Evolutionary conservation across 768 basidiomycete species (phyloP).

Genomic region (Panaeolus papilionaceus): DNA sequence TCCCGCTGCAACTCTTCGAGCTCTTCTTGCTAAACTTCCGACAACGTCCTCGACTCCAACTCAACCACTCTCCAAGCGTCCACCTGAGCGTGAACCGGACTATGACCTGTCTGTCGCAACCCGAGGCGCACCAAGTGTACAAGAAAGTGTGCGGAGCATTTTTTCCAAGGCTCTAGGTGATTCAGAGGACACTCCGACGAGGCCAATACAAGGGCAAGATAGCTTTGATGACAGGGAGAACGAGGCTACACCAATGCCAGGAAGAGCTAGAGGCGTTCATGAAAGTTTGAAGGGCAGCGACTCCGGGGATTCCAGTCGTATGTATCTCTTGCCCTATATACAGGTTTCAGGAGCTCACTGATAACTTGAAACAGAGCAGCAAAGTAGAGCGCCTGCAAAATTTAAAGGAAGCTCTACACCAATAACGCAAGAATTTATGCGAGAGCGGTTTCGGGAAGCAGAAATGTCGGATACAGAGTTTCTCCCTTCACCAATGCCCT

Average conservation of each 20-base stretch:
- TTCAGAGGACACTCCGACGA: conserved; percentile 63
- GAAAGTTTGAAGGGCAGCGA: conserved; percentile 76
- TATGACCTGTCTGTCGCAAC: conserved; percentile 55
- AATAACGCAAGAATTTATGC: conserved; percentile 41
- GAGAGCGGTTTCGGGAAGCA: conserved; percentile 46
- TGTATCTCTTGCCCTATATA: conserved; percentile 29
- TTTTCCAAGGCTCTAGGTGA: conserved; percentile 72
- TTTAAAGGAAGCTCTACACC: conserved; percentile 49
- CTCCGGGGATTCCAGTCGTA: conserved; percentile 57
- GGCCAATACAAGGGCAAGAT: conserved; percentile 6
- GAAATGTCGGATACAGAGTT: conserved; percentile 8
- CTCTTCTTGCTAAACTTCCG: conserved; percentile 59
- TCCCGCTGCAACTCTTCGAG: conserved; percentile 68
- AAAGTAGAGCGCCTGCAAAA: conserved; percentile 39
- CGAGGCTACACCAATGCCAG: conserved; percentile 55
- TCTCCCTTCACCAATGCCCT: conserved; percentile 16
- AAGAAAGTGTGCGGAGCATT: conserved; percentile 65
- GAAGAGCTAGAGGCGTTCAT: conserved; percentile 55
- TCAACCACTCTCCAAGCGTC: conserved; percentile 35
- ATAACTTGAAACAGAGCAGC: conserved; percentile 27
- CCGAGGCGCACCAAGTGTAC: conserved; percentile 49
- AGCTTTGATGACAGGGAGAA: conserved; percentile 68
- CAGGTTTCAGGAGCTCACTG: not conserved
- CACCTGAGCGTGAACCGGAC: conserved; percentile 62
- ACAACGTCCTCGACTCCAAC: conserved; percentile 37